Percentiles rank a stretch among this genome's conserved stretches.
Conservation (phyloP, 345 rosid genomes). For the Rhodamnia argentea region DNA sequence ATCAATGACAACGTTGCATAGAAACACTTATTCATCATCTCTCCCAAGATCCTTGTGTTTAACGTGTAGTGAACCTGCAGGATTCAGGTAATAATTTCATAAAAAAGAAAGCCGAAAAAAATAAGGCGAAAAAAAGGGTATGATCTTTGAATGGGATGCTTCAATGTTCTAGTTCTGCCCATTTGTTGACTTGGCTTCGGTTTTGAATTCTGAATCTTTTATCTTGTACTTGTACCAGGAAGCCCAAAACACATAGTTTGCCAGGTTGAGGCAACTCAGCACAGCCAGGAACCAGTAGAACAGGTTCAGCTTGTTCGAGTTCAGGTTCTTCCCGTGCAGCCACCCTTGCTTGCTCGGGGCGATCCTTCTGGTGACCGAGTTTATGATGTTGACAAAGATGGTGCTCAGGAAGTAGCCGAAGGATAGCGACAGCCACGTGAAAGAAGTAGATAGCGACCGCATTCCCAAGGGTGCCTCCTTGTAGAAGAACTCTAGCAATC, state of each 20-base stretch:
- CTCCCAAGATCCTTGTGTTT: not conserved
- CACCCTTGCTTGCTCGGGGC: slow-evolving; percentile 30
- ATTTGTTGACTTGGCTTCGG: not conserved
- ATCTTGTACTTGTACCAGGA: slow-evolving; percentile 45
- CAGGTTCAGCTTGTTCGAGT: slow-evolving; percentile 43
- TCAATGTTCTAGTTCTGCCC: not conserved
- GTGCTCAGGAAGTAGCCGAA: slow-evolving; percentile 66
- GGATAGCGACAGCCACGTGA: slow-evolving; percentile 56
- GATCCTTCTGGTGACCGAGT: slow-evolving; percentile 28
- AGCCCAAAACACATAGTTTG: slow-evolving; percentile 40
- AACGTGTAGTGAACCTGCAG: not conserved
- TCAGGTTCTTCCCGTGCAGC: slow-evolving; percentile 46
- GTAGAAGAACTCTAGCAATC: slow-evolving; percentile 67
- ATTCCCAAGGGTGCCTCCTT: slow-evolving; percentile 50
- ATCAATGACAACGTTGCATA: not conserved
- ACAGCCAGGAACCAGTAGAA: slow-evolving; percentile 67
- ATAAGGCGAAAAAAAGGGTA: not conserved
- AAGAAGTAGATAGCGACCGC: slow-evolving; percentile 55
- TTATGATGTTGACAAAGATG: slow-evolving; percentile 45
- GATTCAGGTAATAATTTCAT: not conserved
- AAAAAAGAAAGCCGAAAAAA: not conserved
- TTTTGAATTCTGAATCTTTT: not conserved
- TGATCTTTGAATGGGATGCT: not conserved
- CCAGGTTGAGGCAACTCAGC: slow-evolving; percentile 45
- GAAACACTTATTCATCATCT: not conserved